Evolutionary conservation across 306 rosid genomes (phyloP), one percentile per base, ranked within the genome.

Genomic region (Arachis stenosperma): DNA sequence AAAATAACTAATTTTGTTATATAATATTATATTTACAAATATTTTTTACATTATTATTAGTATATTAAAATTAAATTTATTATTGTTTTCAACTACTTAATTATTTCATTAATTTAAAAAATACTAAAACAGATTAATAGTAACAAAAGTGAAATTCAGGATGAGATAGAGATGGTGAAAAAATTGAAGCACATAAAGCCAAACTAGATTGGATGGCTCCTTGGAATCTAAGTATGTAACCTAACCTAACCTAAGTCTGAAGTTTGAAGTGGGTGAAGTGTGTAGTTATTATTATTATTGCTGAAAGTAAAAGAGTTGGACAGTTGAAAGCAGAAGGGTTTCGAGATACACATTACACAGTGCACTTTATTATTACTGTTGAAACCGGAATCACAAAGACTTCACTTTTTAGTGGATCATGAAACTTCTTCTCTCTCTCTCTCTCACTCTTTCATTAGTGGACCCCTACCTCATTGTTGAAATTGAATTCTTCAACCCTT

Each of bases 311-410:
- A 54, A 60, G 1, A 36, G 62, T 11, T 11, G 3, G 64, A 37
- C 17, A 59, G 64, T 59, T 30, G 15, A 60, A 60, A 8, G 65
- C 22, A 60, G 65, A 36, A 27, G 42, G 44, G 57, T 17, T 52
- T n/a, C 37, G 4, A 33, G 37, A 33, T 33, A 33, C 37, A 52
- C 22, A 5, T 7, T 52, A 52, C 37, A 48, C 15, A n/a, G 2
- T 60, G 6, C 10, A 33, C 44, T 60, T 33, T 36, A 60, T 43
- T 6, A 22, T 60, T 5, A 60, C 65, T 6, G 46, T 60, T 5
- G 65, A 60, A 60, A 33, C 65, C 15, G 9, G 42, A 36, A 60
- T 10, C 1, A 60, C 3, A 36, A 36, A 22, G 4, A 60, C 15
- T 60, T 17, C 37, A 60, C 65, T 60, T 36, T 14, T 52, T 46